Percentiles rank a stretch among this genome's conserved stretches.
These are phyloP conservation scores for Trametes cingulata DNA, from an alignment of 768 basidiomycete genomes.

Conservation along the genomic window DNA sequence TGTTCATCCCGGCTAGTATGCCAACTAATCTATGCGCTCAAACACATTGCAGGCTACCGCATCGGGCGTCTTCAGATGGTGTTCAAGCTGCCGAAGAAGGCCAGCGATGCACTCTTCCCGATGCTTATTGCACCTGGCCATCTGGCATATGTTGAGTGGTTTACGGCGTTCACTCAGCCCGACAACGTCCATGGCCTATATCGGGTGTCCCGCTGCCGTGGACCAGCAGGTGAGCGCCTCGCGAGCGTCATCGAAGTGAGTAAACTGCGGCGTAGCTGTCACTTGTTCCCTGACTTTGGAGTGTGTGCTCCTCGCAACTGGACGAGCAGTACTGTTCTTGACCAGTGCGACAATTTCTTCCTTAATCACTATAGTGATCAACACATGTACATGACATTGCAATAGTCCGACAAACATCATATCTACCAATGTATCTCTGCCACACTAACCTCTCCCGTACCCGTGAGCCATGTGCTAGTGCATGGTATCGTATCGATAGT, in stretches of 20 bases:
- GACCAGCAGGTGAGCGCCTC: conserved; percentile 1
- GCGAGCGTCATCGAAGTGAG: conserved; percentile 30
- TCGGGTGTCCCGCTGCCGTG: conserved; percentile 21
- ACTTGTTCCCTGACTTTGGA: conserved; percentile 13
- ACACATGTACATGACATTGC: background rate
- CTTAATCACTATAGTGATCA: background rate
- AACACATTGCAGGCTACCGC: conserved; percentile 26
- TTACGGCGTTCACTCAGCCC: conserved; percentile 22
- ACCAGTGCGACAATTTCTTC: background rate
- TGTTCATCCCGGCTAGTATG: no score
- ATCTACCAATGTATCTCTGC: no score
- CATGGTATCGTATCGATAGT: no score
- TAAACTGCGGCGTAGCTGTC: conserved; percentile 30
- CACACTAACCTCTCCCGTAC: no score
- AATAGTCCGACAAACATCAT: no score
- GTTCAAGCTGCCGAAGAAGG: conserved; percentile 24
- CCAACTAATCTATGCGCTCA: no score
- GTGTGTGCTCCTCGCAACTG: background rate
- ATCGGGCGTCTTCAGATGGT: conserved; percentile 29
- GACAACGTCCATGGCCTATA: conserved; percentile 30
- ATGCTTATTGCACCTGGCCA: conserved; percentile 9
- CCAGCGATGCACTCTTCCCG: background rate
- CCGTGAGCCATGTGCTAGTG: no score
- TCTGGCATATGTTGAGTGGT: conserved; percentile 37
- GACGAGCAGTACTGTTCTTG: background rate